phyloP scores from a whole-genome alignment of 2,329 filamentous ascomycete genomes.

The Xylariaceae sp. region DNA sequence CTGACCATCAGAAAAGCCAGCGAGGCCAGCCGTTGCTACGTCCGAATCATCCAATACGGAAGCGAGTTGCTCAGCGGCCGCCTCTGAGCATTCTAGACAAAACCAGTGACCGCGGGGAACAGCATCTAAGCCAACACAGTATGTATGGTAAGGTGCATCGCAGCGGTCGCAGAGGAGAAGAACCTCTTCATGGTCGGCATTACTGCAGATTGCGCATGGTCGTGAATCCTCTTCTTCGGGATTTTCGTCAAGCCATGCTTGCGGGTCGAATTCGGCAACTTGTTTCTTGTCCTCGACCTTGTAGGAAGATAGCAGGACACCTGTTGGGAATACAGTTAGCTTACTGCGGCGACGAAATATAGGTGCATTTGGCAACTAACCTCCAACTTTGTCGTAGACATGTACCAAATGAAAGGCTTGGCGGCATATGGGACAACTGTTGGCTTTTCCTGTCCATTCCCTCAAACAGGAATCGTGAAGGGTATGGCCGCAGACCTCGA shows the following conservation, averaged over 20 bases:
- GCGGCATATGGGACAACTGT: conserved; percentile 96
- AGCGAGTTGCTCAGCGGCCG: conserved; percentile 42
- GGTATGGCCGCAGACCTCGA: conserved; percentile 79
- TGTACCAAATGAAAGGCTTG: conserved; percentile 86
- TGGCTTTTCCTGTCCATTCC: conserved; percentile 93
- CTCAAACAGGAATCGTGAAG: conserved; percentile 89
- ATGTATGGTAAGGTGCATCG: conserved; percentile 82
- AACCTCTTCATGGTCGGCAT: conserved; percentile 73
- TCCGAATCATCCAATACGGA: conserved; percentile 34
- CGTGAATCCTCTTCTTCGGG: conserved; percentile 64
- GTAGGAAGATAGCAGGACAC: conserved; percentile 52
- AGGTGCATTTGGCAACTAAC: conserved; percentile 46
- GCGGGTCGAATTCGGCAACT: conserved; percentile 81
- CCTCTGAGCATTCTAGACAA: conserved; percentile 67
- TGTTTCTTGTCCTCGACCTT: conserved; percentile 78
- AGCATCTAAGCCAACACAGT: conserved; percentile 76
- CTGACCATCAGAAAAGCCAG: conserved; percentile 25
- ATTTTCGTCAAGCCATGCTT: conserved; percentile 63
- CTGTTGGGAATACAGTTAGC: conserved; percentile 34
- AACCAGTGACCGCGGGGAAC: conserved; percentile 81
- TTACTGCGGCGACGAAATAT: conserved; percentile 1
- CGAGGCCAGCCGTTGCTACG: conserved; percentile 11
- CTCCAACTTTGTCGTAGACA: conserved; percentile 72
- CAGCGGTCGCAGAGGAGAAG: conserved; percentile 89
- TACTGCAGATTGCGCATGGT: conserved; percentile 80